Base-by-base conservation (phyloP, 139 green algal species). In the Micractinium conductrix region DNA sequence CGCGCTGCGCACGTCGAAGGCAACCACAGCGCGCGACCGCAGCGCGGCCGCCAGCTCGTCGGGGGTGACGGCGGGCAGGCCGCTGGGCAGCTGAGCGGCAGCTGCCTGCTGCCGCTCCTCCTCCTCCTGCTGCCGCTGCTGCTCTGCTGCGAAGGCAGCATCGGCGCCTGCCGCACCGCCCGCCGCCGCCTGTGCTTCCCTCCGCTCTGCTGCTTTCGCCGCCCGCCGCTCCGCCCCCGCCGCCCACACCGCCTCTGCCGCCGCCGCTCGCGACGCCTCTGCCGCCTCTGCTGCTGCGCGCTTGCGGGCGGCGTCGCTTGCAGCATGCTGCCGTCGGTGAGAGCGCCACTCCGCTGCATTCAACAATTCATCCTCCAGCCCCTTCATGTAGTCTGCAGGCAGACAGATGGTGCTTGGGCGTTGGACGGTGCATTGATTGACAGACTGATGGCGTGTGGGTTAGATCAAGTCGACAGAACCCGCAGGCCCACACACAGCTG, bases 1-100 rank as follows among this genome's bases (percentile, higher is more conserved):
- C 8, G 37, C 83, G 37, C 44, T 58, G 33, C 83, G 83, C 73
- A 87, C 83, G 40, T 87, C 83, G 12, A 87, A 24, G 24, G 58
- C 83, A 1, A 55, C 45, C 43, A 75, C 74, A 14, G 42, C 19
- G 30, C 48, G 30, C 2, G 4, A 2, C 0, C 48, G 7, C 44
- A 83, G 38, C 71, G 48, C 83, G 5, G 24, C 73, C 4, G 50
- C 44, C 33, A 87, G 74, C 62, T 87, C 35, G 7, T 83, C 72
- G 1, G 83, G 83, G 8, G 73, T 78, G 12, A 78, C 24, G 3
- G 12, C 28, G 30, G n/a, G 76, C 76, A 82, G 58, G 40, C 76
- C 55, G 76, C 76, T 82, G 58, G 76, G 24, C 28, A 22, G 35
- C 50, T 16, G n/a, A 30, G 45, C 30, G 4, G 55, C 55, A 28